Evolutionary conservation across 176 grass and related monocot species (phyloP).

Genomic region (Phoenix roebelenii): DNA sequence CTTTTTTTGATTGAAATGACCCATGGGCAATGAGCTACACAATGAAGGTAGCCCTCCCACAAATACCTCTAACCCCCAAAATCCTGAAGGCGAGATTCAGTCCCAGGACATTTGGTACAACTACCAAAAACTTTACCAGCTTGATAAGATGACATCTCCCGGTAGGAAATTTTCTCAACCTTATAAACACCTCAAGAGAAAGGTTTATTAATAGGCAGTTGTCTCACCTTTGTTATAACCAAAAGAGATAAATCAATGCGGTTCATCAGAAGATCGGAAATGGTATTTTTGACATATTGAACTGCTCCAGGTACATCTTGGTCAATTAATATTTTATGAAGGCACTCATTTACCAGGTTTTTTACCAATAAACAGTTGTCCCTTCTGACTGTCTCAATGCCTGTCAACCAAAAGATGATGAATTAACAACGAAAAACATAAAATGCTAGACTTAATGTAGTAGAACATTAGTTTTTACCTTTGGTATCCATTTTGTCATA

Average conservation of each 20-base stretch:
- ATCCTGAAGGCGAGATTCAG: no score
- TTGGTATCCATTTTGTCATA: conserved; percentile 99
- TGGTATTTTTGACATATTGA: conserved; percentile 97
- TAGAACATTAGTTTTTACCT: conserved; percentile 37
- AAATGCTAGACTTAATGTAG: not conserved
- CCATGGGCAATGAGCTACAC: no score
- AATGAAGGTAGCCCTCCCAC: no score
- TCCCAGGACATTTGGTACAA: no score
- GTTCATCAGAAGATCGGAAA: conserved; percentile 98
- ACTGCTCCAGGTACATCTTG: conserved; percentile 82
- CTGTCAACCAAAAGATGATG: conserved; percentile 27
- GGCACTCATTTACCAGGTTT: conserved; percentile 93
- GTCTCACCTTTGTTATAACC: conserved; percentile 92
- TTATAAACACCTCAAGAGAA: no score
- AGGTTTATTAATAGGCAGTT: no score
- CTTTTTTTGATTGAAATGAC: no score
- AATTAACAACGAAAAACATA: conserved; percentile 17
- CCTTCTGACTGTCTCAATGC: conserved; percentile 98
- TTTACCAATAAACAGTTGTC: conserved; percentile 98
- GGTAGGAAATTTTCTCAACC: no score
- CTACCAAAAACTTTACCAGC: no score
- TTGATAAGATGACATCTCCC: no score
- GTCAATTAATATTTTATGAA: conserved; percentile 91
- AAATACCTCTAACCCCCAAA: no score
- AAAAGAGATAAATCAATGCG: conserved; percentile 93